A percentile compares a stretch with the other conserved stretches of the same genome.
phyloP scores from a whole-genome alignment of 2,329 filamentous ascomycete genomes.

The Karstenula rhodostoma region DNA sequence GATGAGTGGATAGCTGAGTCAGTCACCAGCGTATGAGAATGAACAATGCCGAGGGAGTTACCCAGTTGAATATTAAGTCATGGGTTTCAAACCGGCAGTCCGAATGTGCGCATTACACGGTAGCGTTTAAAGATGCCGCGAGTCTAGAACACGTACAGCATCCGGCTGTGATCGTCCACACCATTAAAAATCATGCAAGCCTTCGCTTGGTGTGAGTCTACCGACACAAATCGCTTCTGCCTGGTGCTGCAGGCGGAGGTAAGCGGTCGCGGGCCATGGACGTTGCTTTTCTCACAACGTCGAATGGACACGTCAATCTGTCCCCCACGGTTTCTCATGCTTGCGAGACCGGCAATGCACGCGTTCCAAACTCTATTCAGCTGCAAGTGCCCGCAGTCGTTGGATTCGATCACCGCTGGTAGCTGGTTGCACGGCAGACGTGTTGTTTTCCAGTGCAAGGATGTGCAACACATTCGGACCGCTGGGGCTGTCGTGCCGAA shows the following conservation, averaged over 20 bases:
- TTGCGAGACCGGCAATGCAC: background rate
- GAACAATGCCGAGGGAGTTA: slow-evolving; percentile 9
- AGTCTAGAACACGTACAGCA: slow-evolving; percentile 45
- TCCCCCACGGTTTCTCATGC: slow-evolving; percentile 6
- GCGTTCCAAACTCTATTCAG: background rate
- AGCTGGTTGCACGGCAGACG: background rate
- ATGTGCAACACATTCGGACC: slow-evolving; percentile 25
- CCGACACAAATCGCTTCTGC: slow-evolving; percentile 30
- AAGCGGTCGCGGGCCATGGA: slow-evolving; percentile 19
- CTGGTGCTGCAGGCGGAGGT: slow-evolving; percentile 21
- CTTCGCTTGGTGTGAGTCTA: slow-evolving; percentile 21
- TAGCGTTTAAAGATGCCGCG: slow-evolving; percentile 32
- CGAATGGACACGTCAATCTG: slow-evolving; percentile 3
- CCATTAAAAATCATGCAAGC: slow-evolving; percentile 26
- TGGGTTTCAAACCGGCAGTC: slow-evolving; percentile 34
- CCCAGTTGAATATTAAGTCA: slow-evolving; percentile 29
- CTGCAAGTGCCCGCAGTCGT: background rate
- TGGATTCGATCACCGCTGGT: slow-evolving; percentile 1
- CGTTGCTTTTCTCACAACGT: slow-evolving; percentile 10
- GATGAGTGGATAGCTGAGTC: slow-evolving; percentile 16
- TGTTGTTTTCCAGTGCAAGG: slow-evolving; percentile 21
- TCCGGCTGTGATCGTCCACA: slow-evolving; percentile 33
- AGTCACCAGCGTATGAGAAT: slow-evolving; percentile 18
- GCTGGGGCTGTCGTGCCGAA: slow-evolving; percentile 4
- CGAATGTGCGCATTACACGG: slow-evolving; percentile 38